These are phyloP conservation scores for Mercurialis annua DNA, from an alignment of 345 rosid species.

Conservation along the genomic window DNA sequence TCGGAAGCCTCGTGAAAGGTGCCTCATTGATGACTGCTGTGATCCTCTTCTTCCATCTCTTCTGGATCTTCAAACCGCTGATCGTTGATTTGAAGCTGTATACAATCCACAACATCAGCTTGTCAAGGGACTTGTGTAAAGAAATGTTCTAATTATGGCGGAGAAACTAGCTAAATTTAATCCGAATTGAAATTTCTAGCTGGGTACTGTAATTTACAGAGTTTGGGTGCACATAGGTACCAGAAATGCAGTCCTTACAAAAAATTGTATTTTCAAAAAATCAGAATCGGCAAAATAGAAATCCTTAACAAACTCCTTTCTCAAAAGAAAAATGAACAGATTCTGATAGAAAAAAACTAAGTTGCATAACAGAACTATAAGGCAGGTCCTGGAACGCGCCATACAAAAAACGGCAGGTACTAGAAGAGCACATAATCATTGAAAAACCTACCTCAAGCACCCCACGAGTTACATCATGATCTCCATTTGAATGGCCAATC, in stretches of 20 bases:
- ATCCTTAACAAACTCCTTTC: neutral
- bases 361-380: neutral
- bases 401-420: neutral
- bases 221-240: too few species aligned
- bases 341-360: too few species aligned
- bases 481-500: slow-evolving; percentile 85
- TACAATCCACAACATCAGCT: neutral
- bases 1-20: neutral
- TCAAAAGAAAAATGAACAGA: neutral
- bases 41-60: slow-evolving; percentile 58
- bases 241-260: too few species aligned
- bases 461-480: slow-evolving; percentile 54
- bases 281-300: too few species aligned
- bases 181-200: too few species aligned
- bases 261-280: too few species aligned
- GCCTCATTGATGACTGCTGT: slow-evolving; percentile 28
- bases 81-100: slow-evolving; percentile 84
- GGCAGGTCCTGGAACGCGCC: too few species aligned
- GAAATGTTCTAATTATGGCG: too few species aligned
- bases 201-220: too few species aligned
- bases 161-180: too few species aligned
- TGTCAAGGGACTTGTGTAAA: neutral
- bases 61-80: slow-evolving; percentile 93
- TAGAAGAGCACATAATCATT: neutral
- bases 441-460: slow-evolving; percentile 61